Evolutionary conservation across 2,329 filamentous ascomycete genomes (phyloP), one percentile per base, ranked within the genome.

Genomic region (Blumeriella jaapii): DNA sequence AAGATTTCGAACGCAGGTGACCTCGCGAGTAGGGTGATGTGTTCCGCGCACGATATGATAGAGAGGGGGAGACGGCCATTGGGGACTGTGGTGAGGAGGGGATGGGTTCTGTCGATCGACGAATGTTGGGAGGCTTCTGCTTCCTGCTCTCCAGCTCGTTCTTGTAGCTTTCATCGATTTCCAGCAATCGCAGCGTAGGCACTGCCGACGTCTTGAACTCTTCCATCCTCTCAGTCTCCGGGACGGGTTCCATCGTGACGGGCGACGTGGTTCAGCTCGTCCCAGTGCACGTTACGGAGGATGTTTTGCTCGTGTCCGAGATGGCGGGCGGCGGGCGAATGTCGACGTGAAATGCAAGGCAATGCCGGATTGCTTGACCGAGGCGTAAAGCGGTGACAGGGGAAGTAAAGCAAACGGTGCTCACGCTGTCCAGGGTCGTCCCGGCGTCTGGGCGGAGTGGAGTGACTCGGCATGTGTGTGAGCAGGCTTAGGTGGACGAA

Each of bases 191-290:
- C 28, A 74, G 56, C 18, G 61, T 64, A 24, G 71, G 69, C 23
- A 74, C 59, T 46, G 71, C 71, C 34, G 70, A 67, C 36, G 71
- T 59, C 42, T 65, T 68, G 53, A 78, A 79, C 55, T 72, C 71
- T 63, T 78, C 73, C 68, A 79, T 73, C 45, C 72, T 66, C 62
- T 78, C 71, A 31, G 74, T 75, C 61, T 79, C 74, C 47, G 74
- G 74, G 51, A 79, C 74, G 39, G 74, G 71, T 58, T 79, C 74
- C 74, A 79, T 79, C 48, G 16, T 38, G 29, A 12, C 8, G 6
- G 24, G 22, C 13, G 29, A 19, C 29, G 15, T 16, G 15, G 18
- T 32, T 20, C 24, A 26, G 29, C 29, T 37, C 17, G 12, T 15
- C 12, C 16, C 16, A 16, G 10, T 27, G 17, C 27, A 19, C 11